Conservation (phyloP, 2,329 filamentous ascomycete genomes). For the Apiospora hydei region DNA sequence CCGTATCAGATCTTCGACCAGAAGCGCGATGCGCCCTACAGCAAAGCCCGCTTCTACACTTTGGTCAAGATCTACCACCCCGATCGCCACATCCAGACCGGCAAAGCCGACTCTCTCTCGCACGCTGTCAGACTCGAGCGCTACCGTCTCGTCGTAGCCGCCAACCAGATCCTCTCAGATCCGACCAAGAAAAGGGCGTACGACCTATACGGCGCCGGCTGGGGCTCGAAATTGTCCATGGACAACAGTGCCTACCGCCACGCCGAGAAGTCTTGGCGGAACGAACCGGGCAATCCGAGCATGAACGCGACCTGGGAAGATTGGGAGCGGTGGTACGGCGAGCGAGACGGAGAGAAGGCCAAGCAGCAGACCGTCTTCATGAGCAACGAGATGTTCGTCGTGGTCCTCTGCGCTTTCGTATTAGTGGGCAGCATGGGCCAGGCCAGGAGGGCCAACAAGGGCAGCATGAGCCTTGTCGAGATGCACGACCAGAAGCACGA, state of each 20-base stretch:
- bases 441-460: slow-evolving; percentile 70
- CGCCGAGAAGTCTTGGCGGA: slow-evolving; percentile 57
- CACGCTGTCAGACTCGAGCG: slow-evolving; percentile 77
- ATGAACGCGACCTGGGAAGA: slow-evolving; percentile 97
- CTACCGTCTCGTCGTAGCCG: slow-evolving; percentile 76
- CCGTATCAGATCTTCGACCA: slow-evolving; percentile 87
- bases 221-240: slow-evolving; percentile 61
- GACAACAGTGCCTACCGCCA: slow-evolving; percentile 45
- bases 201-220: slow-evolving; percentile 23
- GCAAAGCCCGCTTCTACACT: slow-evolving; percentile 84
- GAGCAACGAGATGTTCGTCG: slow-evolving; percentile 80
- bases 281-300: slow-evolving; percentile 55
- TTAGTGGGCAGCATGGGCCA: slow-evolving; percentile 76
- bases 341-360: slow-evolving; percentile 52
- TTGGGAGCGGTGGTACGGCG: slow-evolving; percentile 82
- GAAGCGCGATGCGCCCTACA: slow-evolving; percentile 71
- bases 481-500: slow-evolving; percentile 71
- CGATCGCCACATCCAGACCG: slow-evolving; percentile 65
- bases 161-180: slow-evolving; percentile 90
- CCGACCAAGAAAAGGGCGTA: slow-evolving; percentile 69
- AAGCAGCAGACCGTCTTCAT: slow-evolving; percentile 69
- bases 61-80: slow-evolving; percentile 97
- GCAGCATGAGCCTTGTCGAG: slow-evolving; percentile 69
- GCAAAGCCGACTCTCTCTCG: slow-evolving; percentile 87
- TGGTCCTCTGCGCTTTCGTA: slow-evolving; percentile 73